Conservation (phyloP, 805 yeast species). For the Starmera quercuum region DNA sequence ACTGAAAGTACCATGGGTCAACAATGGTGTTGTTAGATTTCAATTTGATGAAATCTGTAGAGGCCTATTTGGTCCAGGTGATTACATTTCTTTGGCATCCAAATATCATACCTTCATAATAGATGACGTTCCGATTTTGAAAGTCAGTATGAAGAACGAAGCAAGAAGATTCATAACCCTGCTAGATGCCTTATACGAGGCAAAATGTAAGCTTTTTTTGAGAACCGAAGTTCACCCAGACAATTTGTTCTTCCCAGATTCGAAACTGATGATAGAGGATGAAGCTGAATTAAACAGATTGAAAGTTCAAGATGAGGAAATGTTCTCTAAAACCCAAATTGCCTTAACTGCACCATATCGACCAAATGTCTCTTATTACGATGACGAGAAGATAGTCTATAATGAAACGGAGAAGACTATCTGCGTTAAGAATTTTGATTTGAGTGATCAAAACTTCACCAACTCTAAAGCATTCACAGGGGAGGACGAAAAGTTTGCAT, state of each 20-base stretch:
- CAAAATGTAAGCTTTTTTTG: conserved; percentile 51
- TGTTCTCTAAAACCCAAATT: conserved; percentile 56
- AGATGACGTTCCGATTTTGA: conserved; percentile 54
- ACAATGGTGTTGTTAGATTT: conserved; percentile 36
- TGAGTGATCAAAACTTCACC: conserved; percentile 31
- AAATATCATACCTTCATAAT: conserved; percentile 47
- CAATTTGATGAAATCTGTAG: conserved; percentile 48
- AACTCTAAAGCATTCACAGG: conserved; percentile 58
- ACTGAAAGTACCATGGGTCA: conserved; percentile 36
- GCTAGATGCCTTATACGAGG: conserved; percentile 63
- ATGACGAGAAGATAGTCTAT: conserved; percentile 34
- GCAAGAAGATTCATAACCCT: conserved; percentile 62
- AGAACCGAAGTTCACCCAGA: conserved; percentile 43
- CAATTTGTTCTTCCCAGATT: conserved; percentile 56
- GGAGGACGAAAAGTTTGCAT: conserved; percentile 71
- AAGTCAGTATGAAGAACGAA: conserved; percentile 51
- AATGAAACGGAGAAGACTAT: conserved; percentile 12
- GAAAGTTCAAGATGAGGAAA: conserved; percentile 56
- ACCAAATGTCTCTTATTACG: conserved; percentile 61
- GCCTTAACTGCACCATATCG: conserved; percentile 58
- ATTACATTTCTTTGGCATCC: conserved; percentile 62
- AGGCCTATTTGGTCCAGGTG: conserved; percentile 56
- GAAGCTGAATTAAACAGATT: conserved; percentile 26
- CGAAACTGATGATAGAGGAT: conserved; percentile 17
- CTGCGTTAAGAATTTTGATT: conserved; percentile 7